A percentile compares a stretch with the other conserved stretches of the same genome.
Evolutionary conservation across 2,329 filamentous ascomycete genomes (phyloP).

Genomic region (Chaetomiaceae sp.): DNA sequence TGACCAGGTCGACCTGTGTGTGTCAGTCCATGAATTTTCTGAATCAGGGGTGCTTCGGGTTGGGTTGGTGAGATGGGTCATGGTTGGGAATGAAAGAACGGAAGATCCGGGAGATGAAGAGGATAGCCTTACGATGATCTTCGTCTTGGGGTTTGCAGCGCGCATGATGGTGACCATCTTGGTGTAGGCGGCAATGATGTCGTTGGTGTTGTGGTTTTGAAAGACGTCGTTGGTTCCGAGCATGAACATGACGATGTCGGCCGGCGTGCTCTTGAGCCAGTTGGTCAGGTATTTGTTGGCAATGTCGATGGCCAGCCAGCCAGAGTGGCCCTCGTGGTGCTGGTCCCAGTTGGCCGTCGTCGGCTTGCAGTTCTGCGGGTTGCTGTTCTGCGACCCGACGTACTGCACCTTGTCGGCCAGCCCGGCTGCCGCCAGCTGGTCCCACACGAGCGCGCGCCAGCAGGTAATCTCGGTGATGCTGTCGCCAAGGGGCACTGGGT

Average conservation of each 20-base stretch:
- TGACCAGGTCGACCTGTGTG: conserved; percentile 36
- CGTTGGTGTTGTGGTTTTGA: conserved; percentile 28
- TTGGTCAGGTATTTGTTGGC: conserved; percentile 36
- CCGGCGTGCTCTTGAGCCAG: conserved; percentile 35
- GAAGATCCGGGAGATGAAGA: not conserved
- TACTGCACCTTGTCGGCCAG: conserved; percentile 36
- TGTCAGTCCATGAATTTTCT: not conserved
- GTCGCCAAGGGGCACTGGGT: conserved; percentile 39
- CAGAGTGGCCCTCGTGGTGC: conserved; percentile 42
- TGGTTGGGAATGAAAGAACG: not conserved
- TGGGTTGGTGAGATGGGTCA: too few species aligned
- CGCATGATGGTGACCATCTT: conserved; percentile 37
- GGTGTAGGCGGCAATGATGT: conserved; percentile 37
- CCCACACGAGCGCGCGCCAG: conserved; percentile 41
- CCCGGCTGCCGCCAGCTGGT: conserved; percentile 33
- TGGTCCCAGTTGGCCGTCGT: conserved; percentile 33
- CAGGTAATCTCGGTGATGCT: conserved; percentile 44
- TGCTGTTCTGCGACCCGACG: conserved; percentile 38
- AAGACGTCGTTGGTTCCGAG: conserved; percentile 43
- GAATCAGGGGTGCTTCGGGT: too few species aligned
- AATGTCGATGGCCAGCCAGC: conserved; percentile 40
- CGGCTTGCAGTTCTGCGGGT: conserved; percentile 34
- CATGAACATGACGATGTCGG: conserved; percentile 43
- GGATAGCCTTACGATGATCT: conserved; percentile 36
- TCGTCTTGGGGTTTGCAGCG: conserved; percentile 33